Evolutionary conservation across 2,329 filamentous ascomycete species (phyloP), one percentile per base, ranked within the genome.

Genomic region (Arthrobotrys megalospora): DNA sequence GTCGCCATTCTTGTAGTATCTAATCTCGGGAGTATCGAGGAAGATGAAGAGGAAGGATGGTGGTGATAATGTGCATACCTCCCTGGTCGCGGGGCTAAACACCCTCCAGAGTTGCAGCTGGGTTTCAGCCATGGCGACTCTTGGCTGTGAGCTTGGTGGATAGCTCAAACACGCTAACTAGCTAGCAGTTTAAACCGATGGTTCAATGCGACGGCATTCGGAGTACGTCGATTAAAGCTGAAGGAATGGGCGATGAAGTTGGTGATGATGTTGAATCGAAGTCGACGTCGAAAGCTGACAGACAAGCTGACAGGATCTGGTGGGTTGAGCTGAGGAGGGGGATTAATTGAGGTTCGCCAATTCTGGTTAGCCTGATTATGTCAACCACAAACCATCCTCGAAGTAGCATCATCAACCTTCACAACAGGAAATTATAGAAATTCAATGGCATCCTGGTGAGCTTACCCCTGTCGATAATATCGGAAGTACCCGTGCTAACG

Each of bases 41-140:
- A 36, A 38, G n/a, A 45, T 6, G 7, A 10, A 12, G n/a, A 43
- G 1, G 4, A 24, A 12, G 5, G 16, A 10, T 28, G 24, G 32
- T 21, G 24, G 16, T 48, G 14, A 38, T 52, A 34, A 34, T 48
- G 47, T 48, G 11, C 41, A 2, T 47, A 68, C 70, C 63, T 75
- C 63, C 24, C 14, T 41, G 36, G 70, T 43, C 3, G 28, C 48
- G 19, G 63, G 70, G 53, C 53, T 75, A 43, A 75, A 75, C 14
- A 75, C 70, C 28, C 70, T 67, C 70, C 70, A 75, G 16, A 75
- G 10, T 16, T 75, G 70, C n/a, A n/a, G n/a, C n/a, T 36, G 21
- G 11, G 21, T 2, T 32, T 52, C 21, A 19, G 48, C 1, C 48
- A 52, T 52, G 7, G 16, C 19, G 11, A 10, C 21, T 53, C 34